A percentile compares a stretch with the other conserved stretches of the same genome.
These are phyloP conservation scores for Bullera alba DNA, from an alignment of 768 basidiomycete genomes.

Conservation along the genomic window DNA sequence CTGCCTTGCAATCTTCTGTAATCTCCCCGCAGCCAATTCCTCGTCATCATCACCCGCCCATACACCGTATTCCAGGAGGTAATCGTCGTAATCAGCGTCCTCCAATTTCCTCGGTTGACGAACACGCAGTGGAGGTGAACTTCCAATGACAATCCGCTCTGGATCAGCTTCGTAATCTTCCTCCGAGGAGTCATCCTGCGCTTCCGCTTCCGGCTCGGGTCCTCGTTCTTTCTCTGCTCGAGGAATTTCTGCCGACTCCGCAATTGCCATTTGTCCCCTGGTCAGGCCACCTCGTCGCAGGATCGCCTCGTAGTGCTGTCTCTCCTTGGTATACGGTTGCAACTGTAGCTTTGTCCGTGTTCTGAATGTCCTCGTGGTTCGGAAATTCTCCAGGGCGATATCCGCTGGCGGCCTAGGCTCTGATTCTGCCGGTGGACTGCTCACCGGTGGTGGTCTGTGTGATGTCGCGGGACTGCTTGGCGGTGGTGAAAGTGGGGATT, in stretches of 20 bases:
- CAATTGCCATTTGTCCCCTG: slow-evolving; percentile 23
- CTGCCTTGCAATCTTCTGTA: slow-evolving; percentile 28
- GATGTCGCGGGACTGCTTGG: too few relatives aligned
- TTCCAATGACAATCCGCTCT: slow-evolving; percentile 23
- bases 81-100: slow-evolving; percentile 30
- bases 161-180: neutral
- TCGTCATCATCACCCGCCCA: slow-evolving; percentile 16
- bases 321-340: slow-evolving; percentile 42
- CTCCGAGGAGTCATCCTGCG: slow-evolving; percentile 2
- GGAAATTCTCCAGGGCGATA: slow-evolving; percentile 24
- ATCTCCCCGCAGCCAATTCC: slow-evolving; percentile 5
- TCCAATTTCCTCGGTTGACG: slow-evolving; percentile 9
- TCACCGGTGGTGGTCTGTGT: too few relatives aligned
- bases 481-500: too few relatives aligned
- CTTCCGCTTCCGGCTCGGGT: slow-evolving; percentile 3
- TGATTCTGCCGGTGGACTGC: too few relatives aligned
- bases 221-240: slow-evolving; percentile 22
- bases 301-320: slow-evolving; percentile 37
- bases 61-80: slow-evolving; percentile 20
- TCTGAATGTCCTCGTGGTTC: slow-evolving; percentile 35
- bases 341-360: slow-evolving; percentile 40
- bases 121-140: slow-evolving; percentile 2
- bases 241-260: slow-evolving; percentile 15
- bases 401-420: slow-evolving; percentile 18
- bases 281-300: slow-evolving; percentile 38